Conservation (phyloP, 1,284 basidiomycete species). For the Cystobasidium slooffiae region DNA sequence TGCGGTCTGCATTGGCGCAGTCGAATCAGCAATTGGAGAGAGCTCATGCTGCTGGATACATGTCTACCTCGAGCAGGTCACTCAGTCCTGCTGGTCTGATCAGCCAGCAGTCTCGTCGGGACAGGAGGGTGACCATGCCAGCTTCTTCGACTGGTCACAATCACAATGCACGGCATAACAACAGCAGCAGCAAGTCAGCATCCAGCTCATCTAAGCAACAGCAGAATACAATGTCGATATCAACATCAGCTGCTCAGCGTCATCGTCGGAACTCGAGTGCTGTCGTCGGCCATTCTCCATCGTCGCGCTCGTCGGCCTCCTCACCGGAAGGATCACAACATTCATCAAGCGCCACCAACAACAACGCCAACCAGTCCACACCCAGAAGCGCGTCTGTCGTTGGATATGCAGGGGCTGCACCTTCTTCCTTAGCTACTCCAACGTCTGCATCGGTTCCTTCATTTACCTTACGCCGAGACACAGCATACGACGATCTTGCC, state of each 20-base stretch:
- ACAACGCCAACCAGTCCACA: not conserved
- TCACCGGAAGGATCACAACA: not conserved
- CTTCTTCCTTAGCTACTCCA: slow-evolving; percentile 36
- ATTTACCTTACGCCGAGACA: slow-evolving; percentile 18
- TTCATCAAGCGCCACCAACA: slow-evolving; percentile 4
- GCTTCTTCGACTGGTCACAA: not conserved
- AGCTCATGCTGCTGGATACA: slow-evolving; percentile 26
- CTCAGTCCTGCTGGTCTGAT: not conserved
- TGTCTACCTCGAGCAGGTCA: not conserved
- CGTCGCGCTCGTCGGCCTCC: too few species aligned
- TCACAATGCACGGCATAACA: not conserved
- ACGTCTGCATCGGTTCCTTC: slow-evolving; percentile 18
- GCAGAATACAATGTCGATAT: slow-evolving; percentile 3
- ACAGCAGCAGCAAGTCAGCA: not conserved
- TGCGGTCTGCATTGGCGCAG: slow-evolving; percentile 20
- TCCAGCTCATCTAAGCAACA: not conserved
- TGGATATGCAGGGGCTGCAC: slow-evolving; percentile 31
- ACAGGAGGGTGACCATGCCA: slow-evolving; percentile 19
- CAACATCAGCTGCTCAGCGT: slow-evolving; percentile 10
- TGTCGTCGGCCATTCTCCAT: not conserved
- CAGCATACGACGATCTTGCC: slow-evolving; percentile 37
- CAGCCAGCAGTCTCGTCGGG: not conserved
- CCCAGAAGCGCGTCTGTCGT: slow-evolving; percentile 9
- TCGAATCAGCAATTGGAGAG: slow-evolving; percentile 26
- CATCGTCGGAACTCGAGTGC: slow-evolving; percentile 19